These are phyloP conservation scores for Penicillium paxilli DNA, from an alignment of 495 filamentous ascomycete genomes.

Conservation along the genomic window DNA sequence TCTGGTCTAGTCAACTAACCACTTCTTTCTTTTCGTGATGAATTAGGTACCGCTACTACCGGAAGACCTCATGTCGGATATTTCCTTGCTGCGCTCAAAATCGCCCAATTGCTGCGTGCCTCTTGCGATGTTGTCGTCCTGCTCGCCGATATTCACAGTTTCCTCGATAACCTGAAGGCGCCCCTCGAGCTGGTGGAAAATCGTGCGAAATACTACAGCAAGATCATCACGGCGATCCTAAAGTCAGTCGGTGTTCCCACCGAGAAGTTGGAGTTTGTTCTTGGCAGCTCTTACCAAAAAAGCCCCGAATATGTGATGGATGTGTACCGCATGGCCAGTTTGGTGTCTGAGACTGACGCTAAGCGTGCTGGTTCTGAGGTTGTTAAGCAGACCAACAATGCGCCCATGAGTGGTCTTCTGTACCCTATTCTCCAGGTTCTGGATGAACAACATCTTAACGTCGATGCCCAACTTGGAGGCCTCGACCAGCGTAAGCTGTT, in stretches of 20 bases:
- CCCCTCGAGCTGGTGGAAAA: constrained; percentile 84
- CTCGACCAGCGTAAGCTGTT: constrained; percentile 81
- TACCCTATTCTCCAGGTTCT: constrained; percentile 81
- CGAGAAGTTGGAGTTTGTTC: constrained; percentile 78
- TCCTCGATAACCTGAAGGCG: constrained; percentile 59
- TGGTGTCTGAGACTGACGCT: constrained; percentile 43
- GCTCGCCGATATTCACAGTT: constrained; percentile 68
- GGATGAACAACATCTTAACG: constrained; percentile 83
- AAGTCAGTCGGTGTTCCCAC: constrained; percentile 70
- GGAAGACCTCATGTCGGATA: constrained; percentile 82
- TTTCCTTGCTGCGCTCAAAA: constrained; percentile 49
- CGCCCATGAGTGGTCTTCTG: constrained; percentile 74
- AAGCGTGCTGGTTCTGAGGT: constrained; percentile 89
- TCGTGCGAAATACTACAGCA: constrained; percentile 71
- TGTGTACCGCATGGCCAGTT: constrained; percentile 32
- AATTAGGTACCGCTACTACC: constrained; percentile 27
- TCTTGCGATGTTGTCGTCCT: constrained; percentile 81
- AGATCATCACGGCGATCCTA: constrained; percentile 64
- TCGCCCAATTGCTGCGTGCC: constrained; percentile 70
- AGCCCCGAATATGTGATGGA: constrained; percentile 42
- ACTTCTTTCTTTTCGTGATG: background rate
- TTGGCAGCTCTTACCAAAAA: constrained; percentile 80
- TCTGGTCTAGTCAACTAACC: constrained; percentile 31
- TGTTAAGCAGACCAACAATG: constrained; percentile 82
- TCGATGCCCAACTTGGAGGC: constrained; percentile 72